Conservation (phyloP, 169 alveolate species). For the Cryptosporidium ubiquitum region DNA sequence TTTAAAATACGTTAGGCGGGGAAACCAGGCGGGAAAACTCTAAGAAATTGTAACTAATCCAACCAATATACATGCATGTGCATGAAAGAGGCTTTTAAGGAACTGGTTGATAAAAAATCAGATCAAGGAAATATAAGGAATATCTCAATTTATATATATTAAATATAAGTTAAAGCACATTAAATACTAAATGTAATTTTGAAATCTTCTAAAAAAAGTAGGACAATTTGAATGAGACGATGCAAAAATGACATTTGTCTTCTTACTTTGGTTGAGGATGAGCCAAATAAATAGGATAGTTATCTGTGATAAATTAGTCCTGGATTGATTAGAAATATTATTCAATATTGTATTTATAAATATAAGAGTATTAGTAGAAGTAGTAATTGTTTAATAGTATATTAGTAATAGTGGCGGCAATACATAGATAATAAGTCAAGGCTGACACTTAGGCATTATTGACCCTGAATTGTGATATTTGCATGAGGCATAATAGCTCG, state of each 20-base stretch:
- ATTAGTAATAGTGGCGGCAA: background rate
- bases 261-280: background rate
- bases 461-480: slow-evolving; percentile 70
- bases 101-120: background rate
- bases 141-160: background rate
- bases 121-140: background rate
- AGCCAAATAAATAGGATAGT: too few relatives aligned
- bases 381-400: background rate
- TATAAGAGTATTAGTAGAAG: background rate
- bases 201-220: background rate
- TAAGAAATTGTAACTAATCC: too few relatives aligned
- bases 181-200: background rate
- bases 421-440: background rate
- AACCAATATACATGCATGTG: background rate
- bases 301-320: background rate
- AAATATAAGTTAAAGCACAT: background rate
- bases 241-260: background rate
- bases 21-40: background rate
- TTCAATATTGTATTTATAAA: background rate
- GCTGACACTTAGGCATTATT: background rate
- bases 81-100: background rate
- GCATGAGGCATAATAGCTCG: slow-evolving; percentile 74
- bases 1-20: background rate
- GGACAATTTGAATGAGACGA: background rate
- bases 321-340: background rate